Base-by-base conservation (phyloP, 148 eudicot species). In the Dysphania ambrosioides region DNA sequence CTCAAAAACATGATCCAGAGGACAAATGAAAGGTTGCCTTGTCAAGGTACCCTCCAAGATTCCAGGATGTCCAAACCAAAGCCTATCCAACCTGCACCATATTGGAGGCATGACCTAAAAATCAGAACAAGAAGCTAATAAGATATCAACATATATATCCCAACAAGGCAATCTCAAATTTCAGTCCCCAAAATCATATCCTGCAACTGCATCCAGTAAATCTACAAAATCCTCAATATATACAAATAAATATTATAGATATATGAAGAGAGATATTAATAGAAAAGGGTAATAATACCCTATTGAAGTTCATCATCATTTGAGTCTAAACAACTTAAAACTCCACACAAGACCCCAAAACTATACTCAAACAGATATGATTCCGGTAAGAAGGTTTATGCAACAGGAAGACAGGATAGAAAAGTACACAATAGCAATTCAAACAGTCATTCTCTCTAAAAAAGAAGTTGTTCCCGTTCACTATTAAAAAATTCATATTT, bases 41-140 rank as follows among this genome's bases (percentile, higher is more conserved):
- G 97, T 92, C 89, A 95, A 12, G 62, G 90, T 78, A 27, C 97
- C 99, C 35, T 57, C 79, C 63, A 95, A 63, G 75, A 87, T 59
- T 78, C 97, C 99, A 82, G 99, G 99, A 95, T 95, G 99, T 64
- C 93, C 84, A 86, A 88, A 95, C 99, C 99, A 95, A 78, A 95
- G 86, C 81, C 99, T 88, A 87, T 95, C 99, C 86, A 95, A 86
- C 94, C 99, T 92, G 92, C 99, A 95, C 99, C 99, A 95, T 75
- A 95, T 82, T 78, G 99, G 96, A 85, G 99, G 99, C 97, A 95
- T 91, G 80, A 93, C 98, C 98, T 93, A 87, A 60, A 81, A 81
- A 88, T 74, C 86, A 86, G 85, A 85, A 81, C 72, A 70, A 79
- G 36, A 70, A 83, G 78, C 51, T 49, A 77, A 41, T 77, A 76